Evolutionary conservation across 73 alveolate genomes (phyloP).

Genomic region (Blepharisma japonicum): DNA sequence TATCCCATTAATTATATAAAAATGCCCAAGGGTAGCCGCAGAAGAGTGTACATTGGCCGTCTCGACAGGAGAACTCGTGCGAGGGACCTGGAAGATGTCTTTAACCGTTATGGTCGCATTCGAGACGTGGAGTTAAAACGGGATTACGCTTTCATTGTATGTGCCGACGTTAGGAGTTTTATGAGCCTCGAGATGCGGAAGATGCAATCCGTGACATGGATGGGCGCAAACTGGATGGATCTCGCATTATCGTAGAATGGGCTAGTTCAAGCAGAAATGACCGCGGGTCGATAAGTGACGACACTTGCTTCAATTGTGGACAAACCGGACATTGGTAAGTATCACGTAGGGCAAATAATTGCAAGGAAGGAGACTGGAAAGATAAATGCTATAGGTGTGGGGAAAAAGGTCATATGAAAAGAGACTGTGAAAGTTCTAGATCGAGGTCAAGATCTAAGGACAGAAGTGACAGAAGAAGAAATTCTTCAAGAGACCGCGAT

Average conservation of each 20-base stretch:
- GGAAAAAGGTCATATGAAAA: conserved; percentile 40
- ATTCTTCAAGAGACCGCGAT: too few relatives aligned
- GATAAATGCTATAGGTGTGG: conserved; percentile 50
- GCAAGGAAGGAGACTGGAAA: conserved; percentile 36
- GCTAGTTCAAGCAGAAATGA: not conserved
- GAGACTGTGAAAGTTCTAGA: conserved; percentile 39
- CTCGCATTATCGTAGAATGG: conserved; percentile 40
- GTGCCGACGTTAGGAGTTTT: conserved; percentile 37
- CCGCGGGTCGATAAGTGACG: conserved; percentile 41
- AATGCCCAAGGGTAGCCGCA: conserved; percentile 19
- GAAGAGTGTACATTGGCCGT: conserved; percentile 42
- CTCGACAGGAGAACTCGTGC: conserved; percentile 33
- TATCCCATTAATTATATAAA: conserved; percentile 4
- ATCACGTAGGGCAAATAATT: conserved; percentile 12
- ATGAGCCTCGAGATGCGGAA: conserved; percentile 49
- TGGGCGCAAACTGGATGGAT: conserved; percentile 41
- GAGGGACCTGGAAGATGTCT: conserved; percentile 41
- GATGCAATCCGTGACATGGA: conserved; percentile 53
- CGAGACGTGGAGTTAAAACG: conserved; percentile 37
- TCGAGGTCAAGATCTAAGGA: conserved; percentile 3
- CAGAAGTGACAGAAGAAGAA: too few relatives aligned
- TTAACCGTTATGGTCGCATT: conserved; percentile 40
- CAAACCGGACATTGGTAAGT: conserved; percentile 48
- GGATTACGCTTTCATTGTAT: conserved; percentile 47
- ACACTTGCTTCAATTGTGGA: conserved; percentile 44